Percentiles rank a stretch among this genome's conserved stretches.
These are phyloP conservation scores for Setomelanomma holmii DNA, from an alignment of 2,329 filamentous ascomycete genomes.

Conservation along the genomic window DNA sequence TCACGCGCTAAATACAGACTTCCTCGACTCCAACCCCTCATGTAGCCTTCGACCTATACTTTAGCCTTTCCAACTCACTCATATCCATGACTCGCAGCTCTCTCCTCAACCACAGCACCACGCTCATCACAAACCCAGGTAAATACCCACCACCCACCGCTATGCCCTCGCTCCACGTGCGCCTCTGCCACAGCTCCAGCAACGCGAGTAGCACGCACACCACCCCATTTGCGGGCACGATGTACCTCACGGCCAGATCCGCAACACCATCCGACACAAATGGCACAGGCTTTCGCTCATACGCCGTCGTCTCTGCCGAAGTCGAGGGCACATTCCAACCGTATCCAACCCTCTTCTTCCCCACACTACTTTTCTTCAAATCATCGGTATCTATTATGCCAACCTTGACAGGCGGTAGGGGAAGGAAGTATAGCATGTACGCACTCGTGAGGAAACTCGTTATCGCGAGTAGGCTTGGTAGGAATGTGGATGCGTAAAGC, in stretches of 20 bases:
- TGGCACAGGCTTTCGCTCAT: constrained; percentile 24
- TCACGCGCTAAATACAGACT: neutral
- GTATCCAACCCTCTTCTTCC: constrained; percentile 15
- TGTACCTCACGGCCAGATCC: constrained; percentile 63
- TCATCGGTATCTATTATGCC: constrained; percentile 13
- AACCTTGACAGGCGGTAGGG: constrained; percentile 58
- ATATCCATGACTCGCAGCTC: constrained; percentile 74
- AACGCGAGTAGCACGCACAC: constrained; percentile 61
- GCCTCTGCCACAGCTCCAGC: constrained; percentile 39
- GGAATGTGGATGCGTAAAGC: constrained; percentile 45
- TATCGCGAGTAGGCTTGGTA: constrained; percentile 65
- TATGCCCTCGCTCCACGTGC: constrained; percentile 35
- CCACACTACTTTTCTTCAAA: neutral
- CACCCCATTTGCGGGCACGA: constrained; percentile 67
- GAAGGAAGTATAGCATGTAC: constrained; percentile 66
- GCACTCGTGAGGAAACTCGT: constrained; percentile 68
- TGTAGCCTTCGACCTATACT: constrained; percentile 49
- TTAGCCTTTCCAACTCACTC: constrained; percentile 66
- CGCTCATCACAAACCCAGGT: constrained; percentile 62
- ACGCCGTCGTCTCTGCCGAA: constrained; percentile 2
- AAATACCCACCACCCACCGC: constrained; percentile 48
- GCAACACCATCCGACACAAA: constrained; percentile 29
- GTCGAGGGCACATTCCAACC: constrained; percentile 7
- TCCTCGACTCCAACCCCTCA: neutral
- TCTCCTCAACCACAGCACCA: constrained; percentile 68